phyloP scores from a whole-genome alignment of 768 basidiomycete genomes.

The Leccinum disarticulatum region DNA sequence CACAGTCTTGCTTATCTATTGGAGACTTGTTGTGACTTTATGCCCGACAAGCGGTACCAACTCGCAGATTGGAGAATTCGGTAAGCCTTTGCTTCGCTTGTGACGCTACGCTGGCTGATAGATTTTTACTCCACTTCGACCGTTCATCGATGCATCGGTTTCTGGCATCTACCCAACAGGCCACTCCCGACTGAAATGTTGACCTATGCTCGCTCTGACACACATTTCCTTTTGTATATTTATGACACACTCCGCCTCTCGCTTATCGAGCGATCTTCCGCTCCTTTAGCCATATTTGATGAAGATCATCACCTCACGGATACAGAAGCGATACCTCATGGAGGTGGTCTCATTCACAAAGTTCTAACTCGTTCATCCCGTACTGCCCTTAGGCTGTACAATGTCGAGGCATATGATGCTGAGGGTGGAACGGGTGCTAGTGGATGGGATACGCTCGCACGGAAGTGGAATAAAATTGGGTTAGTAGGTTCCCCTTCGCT shows the following conservation, averaged over 20 bases:
- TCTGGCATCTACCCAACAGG: conserved; percentile 28
- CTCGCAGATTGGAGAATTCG: conserved; percentile 97
- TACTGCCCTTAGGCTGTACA: conserved; percentile 72
- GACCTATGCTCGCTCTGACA: conserved; percentile 91
- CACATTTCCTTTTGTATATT: conserved; percentile 90
- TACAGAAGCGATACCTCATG: conserved; percentile 14
- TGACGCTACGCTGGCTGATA: background rate
- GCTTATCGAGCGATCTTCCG: conserved; percentile 67
- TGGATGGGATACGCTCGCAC: conserved; percentile 78
- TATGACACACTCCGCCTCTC: conserved; percentile 90
- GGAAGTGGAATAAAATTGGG: conserved; percentile 76
- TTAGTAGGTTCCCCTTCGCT: conserved; percentile 29
- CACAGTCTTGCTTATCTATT: conserved; percentile 85
- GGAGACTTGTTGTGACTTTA: conserved; percentile 86
- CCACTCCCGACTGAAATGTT: conserved; percentile 90
- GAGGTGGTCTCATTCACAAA: conserved; percentile 51
- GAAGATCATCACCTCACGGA: conserved; percentile 7
- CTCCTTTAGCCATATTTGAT: conserved; percentile 25
- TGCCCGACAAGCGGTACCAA: conserved; percentile 94
- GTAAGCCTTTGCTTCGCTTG: conserved; percentile 34
- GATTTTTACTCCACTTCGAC: background rate
- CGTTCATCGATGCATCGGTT: background rate
- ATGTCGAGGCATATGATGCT: conserved; percentile 67
- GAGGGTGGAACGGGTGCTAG: conserved; percentile 60
- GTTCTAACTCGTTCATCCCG: conserved; percentile 73